These are phyloP conservation scores for Ophiognomonia clavigignenti-juglandacearum DNA, from an alignment of 2,329 filamentous ascomycete genomes.

Conservation along the genomic window DNA sequence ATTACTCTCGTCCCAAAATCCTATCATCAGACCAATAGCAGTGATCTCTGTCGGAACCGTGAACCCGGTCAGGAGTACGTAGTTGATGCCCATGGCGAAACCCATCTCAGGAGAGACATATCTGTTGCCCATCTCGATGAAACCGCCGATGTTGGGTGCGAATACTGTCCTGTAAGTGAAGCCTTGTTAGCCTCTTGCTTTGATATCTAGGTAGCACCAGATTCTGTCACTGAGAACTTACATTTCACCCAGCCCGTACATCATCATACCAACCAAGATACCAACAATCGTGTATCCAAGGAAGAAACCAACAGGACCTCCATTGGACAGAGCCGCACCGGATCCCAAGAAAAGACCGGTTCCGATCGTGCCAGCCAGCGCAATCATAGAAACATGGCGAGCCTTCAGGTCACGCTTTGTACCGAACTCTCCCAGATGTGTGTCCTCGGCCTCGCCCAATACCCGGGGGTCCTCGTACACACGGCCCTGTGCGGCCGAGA, in stretches of 20 bases:
- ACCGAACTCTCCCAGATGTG: conserved; percentile 13
- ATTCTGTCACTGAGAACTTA: conserved; percentile 4
- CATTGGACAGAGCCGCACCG: conserved; percentile 54
- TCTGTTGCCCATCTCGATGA: conserved; percentile 22
- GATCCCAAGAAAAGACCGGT: conserved; percentile 55
- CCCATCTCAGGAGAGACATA: conserved; percentile 20
- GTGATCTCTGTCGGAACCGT: conserved; percentile 20
- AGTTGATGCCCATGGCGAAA: conserved; percentile 21
- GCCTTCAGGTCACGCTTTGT: conserved; percentile 17
- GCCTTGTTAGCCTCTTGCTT: not conserved
- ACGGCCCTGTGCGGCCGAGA: conserved; percentile 1
- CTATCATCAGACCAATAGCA: conserved; percentile 19
- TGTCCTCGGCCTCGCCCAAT: conserved; percentile 9
- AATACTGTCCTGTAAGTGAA: conserved; percentile 18
- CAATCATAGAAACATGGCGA: conserved; percentile 29
- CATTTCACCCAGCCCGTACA: conserved; percentile 57
- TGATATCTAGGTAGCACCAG: too few relatives aligned
- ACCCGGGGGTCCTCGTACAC: conserved; percentile 11
- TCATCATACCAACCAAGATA: conserved; percentile 52
- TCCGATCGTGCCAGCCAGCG: conserved; percentile 35
- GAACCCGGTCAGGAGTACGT: conserved; percentile 19
- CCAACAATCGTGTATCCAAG: conserved; percentile 54
- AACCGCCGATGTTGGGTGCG: conserved; percentile 20
- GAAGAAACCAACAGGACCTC: conserved; percentile 55
- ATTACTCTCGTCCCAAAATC: conserved; percentile 18